A percentile compares a stretch with the other conserved stretches of the same genome.
Evolutionary conservation across 2,329 filamentous ascomycete species (phyloP).

Genomic region (Leptosphaerulina australis): DNA sequence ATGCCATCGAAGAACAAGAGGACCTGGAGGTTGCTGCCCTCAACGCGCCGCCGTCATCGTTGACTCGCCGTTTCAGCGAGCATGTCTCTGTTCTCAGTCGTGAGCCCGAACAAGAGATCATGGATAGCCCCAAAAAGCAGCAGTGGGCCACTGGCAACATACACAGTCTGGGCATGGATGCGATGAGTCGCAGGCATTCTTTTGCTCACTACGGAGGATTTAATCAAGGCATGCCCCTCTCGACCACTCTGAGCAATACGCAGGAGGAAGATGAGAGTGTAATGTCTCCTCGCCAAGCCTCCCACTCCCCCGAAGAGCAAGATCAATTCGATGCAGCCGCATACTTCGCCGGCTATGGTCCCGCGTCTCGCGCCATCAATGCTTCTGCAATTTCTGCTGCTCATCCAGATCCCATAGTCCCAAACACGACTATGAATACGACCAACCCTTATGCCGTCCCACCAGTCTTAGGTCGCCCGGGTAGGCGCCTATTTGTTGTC

Average conservation of each 20-base stretch:
- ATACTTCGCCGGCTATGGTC: constrained; percentile 48
- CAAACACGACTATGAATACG: constrained; percentile 29
- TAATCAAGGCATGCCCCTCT: constrained; percentile 29
- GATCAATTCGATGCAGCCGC: constrained; percentile 56
- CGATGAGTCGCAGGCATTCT: constrained; percentile 77
- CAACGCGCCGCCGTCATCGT: constrained; percentile 32
- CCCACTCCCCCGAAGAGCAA: constrained; percentile 61
- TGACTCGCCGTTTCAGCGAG: constrained; percentile 48
- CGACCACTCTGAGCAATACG: constrained; percentile 38
- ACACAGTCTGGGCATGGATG: constrained; percentile 28
- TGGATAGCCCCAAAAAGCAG: constrained; percentile 33
- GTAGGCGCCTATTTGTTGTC: constrained; percentile 74
- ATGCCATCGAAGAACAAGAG: constrained; percentile 74
- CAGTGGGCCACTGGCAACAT: constrained; percentile 40
- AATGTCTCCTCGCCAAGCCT: constrained; percentile 33
- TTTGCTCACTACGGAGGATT: constrained; percentile 60
- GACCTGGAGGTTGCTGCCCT: constrained; percentile 63
- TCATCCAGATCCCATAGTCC: constrained; percentile 42
- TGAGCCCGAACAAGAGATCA: constrained; percentile 33
- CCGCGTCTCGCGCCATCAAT: constrained; percentile 45
- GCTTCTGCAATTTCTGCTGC: constrained; percentile 45
- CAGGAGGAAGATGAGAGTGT: constrained; percentile 41
- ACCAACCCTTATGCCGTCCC: constrained; percentile 46
- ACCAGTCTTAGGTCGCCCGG: constrained; percentile 36
- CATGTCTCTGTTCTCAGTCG: constrained; percentile 32